Base-by-base conservation (phyloP, 2,329 filamentous ascomycete genomes). In the Stagonosporopsis rhizophila region DNA sequence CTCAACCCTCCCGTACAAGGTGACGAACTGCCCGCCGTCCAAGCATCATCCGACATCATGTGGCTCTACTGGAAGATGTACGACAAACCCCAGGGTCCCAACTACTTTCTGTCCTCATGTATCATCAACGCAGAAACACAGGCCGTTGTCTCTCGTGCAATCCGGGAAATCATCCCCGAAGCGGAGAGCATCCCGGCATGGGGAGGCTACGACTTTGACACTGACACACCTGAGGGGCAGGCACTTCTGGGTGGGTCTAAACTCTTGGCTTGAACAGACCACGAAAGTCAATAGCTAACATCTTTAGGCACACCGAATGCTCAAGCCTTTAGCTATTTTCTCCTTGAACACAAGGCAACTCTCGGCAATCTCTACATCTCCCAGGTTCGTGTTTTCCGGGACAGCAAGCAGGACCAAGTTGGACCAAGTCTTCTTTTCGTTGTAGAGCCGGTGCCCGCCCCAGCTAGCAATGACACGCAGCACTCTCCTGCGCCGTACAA, bases 241-340 rank as follows among this genome's bases (percentile, higher is more conserved):
- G 49, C 49, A n/a, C 34, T 54, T 2, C 25, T 54, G 4, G 55
- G 44, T 54, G 0, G 39, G 42, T 49, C 20, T 12, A 6, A 12
- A 12, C 9, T 2, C 12, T 20, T 8, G 30, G n/a, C 12, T 4
- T 32, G 30, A n/a, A n/a, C 30, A 14, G 12, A 4, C n/a, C 15
- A 32, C 1, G n/a, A n/a, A n/a, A n/a, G n/a, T n/a, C n/a, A n/a
- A n/a, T n/a, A 3, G 14, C 14, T 32, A n/a, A 32, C n/a, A n/a
- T n/a, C n/a, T 32, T 1, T 14, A 58, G 50, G 55, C 17, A 49
- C 55, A 25, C 50, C 39, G 4, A 54, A 54, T 17, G 55, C 55
- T 12, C 44, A 54, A 35, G 50, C 45, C 1, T 54, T 58, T 30
- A 50, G 44, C 35, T 58, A 58, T 20, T 38, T 54, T 8, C 50